A percentile compares a stretch with the other conserved stretches of the same genome.
phyloP scores from a whole-genome alignment of 805 yeast species.

The Pichia sporocuriosa region DNA sequence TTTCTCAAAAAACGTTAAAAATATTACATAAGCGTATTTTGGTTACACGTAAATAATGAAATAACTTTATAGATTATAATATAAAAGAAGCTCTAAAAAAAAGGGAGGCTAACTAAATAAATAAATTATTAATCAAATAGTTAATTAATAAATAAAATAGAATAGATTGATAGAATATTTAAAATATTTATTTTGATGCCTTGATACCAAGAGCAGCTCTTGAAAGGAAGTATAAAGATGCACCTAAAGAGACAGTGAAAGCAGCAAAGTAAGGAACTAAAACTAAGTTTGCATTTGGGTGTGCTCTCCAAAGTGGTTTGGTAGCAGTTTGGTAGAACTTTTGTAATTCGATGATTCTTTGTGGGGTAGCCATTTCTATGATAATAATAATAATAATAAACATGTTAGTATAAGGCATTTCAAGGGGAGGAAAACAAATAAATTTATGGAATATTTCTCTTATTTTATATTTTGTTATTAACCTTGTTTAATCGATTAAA shows the following conservation, averaged over 20 bases:
- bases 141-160: too few species aligned
- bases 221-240: constrained; percentile 62
- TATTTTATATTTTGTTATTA: too few species aligned
- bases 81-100: too few species aligned
- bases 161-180: too few species aligned
- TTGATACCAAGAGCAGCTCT: constrained; percentile 69
- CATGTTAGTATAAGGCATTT: not conserved
- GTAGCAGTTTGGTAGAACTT: constrained; percentile 49
- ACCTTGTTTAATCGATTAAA: too few species aligned
- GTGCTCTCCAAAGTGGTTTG: constrained; percentile 50
- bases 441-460: too few species aligned
- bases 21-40: too few species aligned
- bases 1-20: too few species aligned
- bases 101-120: not conserved
- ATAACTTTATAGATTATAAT: too few species aligned
- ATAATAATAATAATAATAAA: not conserved
- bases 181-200: too few species aligned
- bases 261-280: constrained; percentile 76
- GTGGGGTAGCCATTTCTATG: constrained; percentile 13
- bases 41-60: not conserved
- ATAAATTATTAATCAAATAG: not conserved
- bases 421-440: too few species aligned
- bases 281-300: constrained; percentile 63
- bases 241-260: constrained; percentile 58
- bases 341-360: constrained; percentile 47